Base-by-base conservation (phyloP, 441 rosid species). In the Adansonia gregorii region DNA sequence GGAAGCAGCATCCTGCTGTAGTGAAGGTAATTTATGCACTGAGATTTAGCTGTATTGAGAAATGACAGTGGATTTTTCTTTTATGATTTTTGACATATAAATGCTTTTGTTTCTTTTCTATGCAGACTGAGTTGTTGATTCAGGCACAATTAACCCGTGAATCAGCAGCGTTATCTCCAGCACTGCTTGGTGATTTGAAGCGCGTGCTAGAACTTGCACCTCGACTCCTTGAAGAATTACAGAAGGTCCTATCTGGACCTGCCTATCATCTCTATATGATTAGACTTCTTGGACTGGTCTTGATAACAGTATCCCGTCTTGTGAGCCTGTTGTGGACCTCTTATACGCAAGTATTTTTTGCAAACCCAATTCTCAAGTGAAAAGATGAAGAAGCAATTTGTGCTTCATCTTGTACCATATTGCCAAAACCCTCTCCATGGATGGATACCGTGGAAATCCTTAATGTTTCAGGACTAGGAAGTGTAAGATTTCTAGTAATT, bases 1-100 rank as follows among this genome's bases (percentile, higher is more conserved):
- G 95, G 98, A 96, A 94, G 89, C 98, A 94, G 87, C 96, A 96
- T 85, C 99, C 99, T 20, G 94, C 99, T 15, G 55, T 96, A 72
- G 99, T 93, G 77, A 96, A 96, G 98, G 98, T 96, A 83, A 61
- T 73, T 46, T 81, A 1, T 80, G 66, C 20, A 52, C 72, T 52
- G 63, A 58, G 56, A 55, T 80, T 54, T 77, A 60, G 59, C 27
- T 52, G 64, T 72, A 56, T 54, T 55, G 31, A 61, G 60, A 45
- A 74, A 72, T 81, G 7, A 69, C 0, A 60, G 63, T 14, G 43
- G 71, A 4, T 75, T 75, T 81, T 24, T 19, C 4, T 15, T 35
- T 35, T 3, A 35, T 65, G 27, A 60, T 31, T 66, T 39, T 54
- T 24, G 11, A 46, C 48, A 54, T 61, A 46, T 60, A 51, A 78